Conservation (phyloP, 805 yeast species). For the Starmerella roubikii region DNA sequence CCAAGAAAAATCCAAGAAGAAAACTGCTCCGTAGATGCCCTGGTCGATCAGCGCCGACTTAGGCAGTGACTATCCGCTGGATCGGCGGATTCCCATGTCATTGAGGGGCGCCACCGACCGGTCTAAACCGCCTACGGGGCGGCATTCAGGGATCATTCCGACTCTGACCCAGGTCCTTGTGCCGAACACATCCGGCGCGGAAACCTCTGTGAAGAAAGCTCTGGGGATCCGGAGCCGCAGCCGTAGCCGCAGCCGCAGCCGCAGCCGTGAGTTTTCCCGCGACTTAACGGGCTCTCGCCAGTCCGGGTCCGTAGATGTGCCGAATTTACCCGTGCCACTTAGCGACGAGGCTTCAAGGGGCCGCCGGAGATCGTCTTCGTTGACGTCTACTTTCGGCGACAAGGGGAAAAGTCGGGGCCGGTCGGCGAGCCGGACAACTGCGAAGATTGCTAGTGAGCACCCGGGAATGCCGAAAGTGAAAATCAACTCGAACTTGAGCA, state of each 20-base stretch:
- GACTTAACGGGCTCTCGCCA: no score
- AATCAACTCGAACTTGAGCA: no score
- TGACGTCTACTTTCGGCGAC: neutral
- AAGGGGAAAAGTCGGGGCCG: neutral
- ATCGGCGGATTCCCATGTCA: neutral
- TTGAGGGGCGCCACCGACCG: neutral
- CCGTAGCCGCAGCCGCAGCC: conserved; percentile 3
- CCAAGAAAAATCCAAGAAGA: neutral
- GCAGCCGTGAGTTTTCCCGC: conserved; percentile 1
- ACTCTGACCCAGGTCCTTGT: neutral
- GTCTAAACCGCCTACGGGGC: neutral
- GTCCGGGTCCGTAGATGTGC: no score
- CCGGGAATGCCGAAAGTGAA: no score
- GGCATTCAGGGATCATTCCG: neutral
- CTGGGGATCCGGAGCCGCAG: neutral
- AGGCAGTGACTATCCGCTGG: neutral
- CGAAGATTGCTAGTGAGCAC: no score
- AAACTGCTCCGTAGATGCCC: neutral
- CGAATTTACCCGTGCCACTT: neutral
- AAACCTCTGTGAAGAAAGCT: no score
- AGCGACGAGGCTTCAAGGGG: neutral
- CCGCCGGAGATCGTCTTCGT: conserved; percentile 4
- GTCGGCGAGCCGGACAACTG: neutral
- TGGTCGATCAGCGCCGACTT: neutral
- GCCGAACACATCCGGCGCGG: neutral